phyloP scores from a whole-genome alignment of 169 alveolate species.

The Eimeria necatrix region DNA sequence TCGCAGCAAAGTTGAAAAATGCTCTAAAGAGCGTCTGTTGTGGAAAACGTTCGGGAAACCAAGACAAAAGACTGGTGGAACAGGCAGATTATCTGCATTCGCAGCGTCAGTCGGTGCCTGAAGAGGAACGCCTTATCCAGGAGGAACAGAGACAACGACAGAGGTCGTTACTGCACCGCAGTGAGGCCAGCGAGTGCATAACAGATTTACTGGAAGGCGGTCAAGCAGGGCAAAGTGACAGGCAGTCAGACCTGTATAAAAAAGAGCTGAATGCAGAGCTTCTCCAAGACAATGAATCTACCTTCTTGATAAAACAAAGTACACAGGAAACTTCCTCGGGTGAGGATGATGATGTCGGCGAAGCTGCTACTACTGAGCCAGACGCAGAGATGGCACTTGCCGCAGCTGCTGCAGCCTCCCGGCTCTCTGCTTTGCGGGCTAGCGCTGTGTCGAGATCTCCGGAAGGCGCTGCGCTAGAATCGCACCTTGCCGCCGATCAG shows the following conservation, averaged over 20 bases:
- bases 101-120: not conserved
- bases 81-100: not conserved
- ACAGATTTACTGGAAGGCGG: conserved; percentile 25
- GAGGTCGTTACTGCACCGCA: conserved; percentile 23
- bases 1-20: conserved; percentile 18
- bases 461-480: not conserved
- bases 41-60: not conserved
- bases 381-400: conserved; percentile 14
- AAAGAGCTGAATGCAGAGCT: not conserved
- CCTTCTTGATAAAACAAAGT: not conserved
- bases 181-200: conserved; percentile 41
- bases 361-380: conserved; percentile 5
- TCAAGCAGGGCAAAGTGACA: not conserved
- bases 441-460: not conserved
- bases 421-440: conserved; percentile 15
- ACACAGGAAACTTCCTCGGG: not conserved
- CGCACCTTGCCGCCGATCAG: conserved; percentile 18
- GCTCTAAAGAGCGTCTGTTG: not conserved
- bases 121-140: not conserved
- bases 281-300: not conserved
- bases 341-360: not conserved
- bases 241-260: not conserved
- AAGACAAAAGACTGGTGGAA: not conserved
- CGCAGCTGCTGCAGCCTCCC: conserved; percentile 13
- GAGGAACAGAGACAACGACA: conserved; percentile 45